Percentiles rank a stretch among this genome's conserved stretches.
phyloP scores from a whole-genome alignment of 2,329 filamentous ascomycete genomes.

The Fonsecaea pedrosoi region DNA sequence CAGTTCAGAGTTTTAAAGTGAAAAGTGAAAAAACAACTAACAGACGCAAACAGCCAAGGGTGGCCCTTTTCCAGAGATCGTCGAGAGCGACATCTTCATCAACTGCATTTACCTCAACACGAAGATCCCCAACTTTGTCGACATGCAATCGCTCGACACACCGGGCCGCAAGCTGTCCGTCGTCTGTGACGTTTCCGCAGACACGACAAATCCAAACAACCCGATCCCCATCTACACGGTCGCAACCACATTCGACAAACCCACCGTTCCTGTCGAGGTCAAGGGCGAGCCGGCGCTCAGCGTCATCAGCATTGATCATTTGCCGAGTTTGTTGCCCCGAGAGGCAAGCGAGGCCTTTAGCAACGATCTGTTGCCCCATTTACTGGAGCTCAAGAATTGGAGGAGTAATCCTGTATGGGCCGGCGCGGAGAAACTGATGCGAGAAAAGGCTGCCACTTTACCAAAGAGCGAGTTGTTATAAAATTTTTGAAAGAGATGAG shows the following conservation, averaged over 20 bases:
- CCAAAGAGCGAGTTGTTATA: neutral
- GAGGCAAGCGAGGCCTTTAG: neutral
- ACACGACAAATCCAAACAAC: neutral
- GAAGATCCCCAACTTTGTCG: neutral
- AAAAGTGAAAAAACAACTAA: slow-evolving; percentile 4
- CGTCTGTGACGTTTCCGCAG: neutral
- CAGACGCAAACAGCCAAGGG: neutral
- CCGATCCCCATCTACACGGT: neutral
- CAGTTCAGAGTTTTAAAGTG: slow-evolving; percentile 2
- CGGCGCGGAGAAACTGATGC: neutral
- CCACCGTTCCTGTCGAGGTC: neutral
- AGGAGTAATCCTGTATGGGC: neutral
- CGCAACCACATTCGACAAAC: neutral
- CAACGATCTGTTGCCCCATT: neutral
- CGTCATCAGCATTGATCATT: neutral
- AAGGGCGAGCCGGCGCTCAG: neutral
- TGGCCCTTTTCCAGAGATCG: neutral
- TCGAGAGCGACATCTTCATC: neutral
- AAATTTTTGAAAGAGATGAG: too few relatives aligned
- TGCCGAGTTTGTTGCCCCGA: neutral
- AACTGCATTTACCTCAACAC: neutral
- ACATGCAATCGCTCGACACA: neutral
- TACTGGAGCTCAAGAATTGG: neutral
- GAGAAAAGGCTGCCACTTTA: neutral
- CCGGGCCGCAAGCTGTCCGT: neutral